Conservation (phyloP, 2,329 filamentous ascomycete genomes). For the Neocatenulostroma microsporum region DNA sequence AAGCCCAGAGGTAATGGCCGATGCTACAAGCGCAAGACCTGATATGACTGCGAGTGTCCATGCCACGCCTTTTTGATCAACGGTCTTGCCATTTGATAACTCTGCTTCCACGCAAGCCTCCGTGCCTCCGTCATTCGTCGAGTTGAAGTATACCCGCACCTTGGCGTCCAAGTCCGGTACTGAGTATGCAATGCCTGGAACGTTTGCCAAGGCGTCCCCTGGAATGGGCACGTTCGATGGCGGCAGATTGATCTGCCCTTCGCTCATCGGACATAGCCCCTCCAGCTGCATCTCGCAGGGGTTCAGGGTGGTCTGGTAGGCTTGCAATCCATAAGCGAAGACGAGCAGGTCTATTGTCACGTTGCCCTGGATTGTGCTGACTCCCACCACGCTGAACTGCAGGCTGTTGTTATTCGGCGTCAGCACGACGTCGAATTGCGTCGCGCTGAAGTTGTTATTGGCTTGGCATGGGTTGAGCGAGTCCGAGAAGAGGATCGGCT, state of each 20-base stretch:
- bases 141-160: conserved; percentile 73
- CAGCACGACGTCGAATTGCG: conserved; percentile 77
- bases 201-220: conserved; percentile 49
- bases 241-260: conserved; percentile 66
- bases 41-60: conserved; percentile 86
- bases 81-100: conserved; percentile 86
- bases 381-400: conserved; percentile 66
- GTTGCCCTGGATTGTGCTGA: conserved; percentile 75
- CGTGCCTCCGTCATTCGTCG: conserved; percentile 53
- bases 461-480: conserved; percentile 79
- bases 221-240: conserved; percentile 51
- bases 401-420: conserved; percentile 67
- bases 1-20: conserved; percentile 79
- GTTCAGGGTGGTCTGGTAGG: conserved; percentile 59
- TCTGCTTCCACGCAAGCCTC: conserved; percentile 82
- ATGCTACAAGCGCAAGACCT: conserved; percentile 72
- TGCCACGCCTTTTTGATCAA: conserved; percentile 78
- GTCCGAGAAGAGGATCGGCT: conserved; percentile 66
- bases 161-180: conserved; percentile 87
- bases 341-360: conserved; percentile 70
- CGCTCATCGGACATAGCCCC: conserved; percentile 85
- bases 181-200: conserved; percentile 78
- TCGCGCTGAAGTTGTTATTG: conserved; percentile 78
- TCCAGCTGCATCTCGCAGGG: conserved; percentile 64
- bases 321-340: conserved; percentile 72